Evolutionary conservation across 1,284 basidiomycete genomes (phyloP), one percentile per base, ranked within the genome.

Genomic region (Moesziomyces globuligerus): DNA sequence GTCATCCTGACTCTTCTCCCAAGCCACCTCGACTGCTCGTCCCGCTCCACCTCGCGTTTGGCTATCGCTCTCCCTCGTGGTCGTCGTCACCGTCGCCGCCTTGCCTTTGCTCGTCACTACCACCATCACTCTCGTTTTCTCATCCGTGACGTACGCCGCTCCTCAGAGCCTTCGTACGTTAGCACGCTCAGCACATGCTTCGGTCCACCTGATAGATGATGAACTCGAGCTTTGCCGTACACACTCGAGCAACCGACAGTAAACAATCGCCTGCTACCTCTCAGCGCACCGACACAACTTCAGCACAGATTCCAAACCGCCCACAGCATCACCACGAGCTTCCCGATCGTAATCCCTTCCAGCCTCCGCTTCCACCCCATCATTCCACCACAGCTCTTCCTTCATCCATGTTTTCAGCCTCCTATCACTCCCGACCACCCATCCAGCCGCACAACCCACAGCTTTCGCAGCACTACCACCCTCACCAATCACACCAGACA

Each of bases 381-480:
- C 23, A 36, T n/a, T 38, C 34, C 8, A 41, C 28, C 21, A 8
- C 38, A 20, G 26, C 18, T 0, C 40, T 26, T 28, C 18, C 15
- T 17, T 28, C 48, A 11, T 37, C 51, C 23, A 66, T 66, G 62
- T 46, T 54, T 36, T 47, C 39, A 36, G 28, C 55, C 13, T 34
- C 39, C 21, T 50, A 56, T 17, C 54, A 51, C 18, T 40, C 26
- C 8, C 50, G 49, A 37, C 13, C 36, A 20, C 44, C 45, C 4
- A 40, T 21, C 25, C 51, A 59, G 26, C 55, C 44, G 28, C 36
- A 29, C 20, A 20, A 40, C 24, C 8, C 21, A 7, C 39, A 24
- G 7, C 39, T 21, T 17, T 6, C 23, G 6, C 40, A 15, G 25
- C 26, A 44, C 18, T 39, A 36, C n/a, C 48, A 48, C 29, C 20